phyloP scores from a whole-genome alignment of 768 basidiomycete genomes.

The Neoboletus brunneissimus region DNA sequence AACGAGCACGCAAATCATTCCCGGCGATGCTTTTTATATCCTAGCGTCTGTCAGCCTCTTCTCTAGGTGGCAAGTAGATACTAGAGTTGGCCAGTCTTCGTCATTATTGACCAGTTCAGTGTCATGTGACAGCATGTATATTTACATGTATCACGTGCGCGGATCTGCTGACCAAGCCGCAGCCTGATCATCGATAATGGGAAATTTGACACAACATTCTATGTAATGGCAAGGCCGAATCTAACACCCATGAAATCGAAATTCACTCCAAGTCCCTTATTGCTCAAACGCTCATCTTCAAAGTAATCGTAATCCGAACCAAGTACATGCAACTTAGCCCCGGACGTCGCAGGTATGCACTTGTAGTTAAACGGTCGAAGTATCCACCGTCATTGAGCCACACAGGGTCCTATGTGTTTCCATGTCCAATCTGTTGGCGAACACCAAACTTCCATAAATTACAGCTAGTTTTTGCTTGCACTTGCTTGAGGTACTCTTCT shows the following conservation, averaged over 20 bases:
- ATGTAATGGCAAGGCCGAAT: no score
- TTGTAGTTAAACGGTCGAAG: neutral
- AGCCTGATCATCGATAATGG: neutral
- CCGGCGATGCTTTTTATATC: conserved; percentile 17
- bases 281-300: no score
- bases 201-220: no score
- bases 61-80: neutral
- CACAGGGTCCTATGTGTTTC: neutral
- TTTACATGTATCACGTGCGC: conserved; percentile 9
- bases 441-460: neutral
- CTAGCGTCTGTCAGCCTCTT: conserved; percentile 15
- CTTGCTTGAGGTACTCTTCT: neutral
- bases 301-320: neutral
- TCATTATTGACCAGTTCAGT: neutral
- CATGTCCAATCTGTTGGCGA: no score
- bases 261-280: neutral
- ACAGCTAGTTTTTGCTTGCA: no score
- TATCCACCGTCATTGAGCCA: neutral
- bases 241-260: neutral
- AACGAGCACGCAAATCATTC: conserved; percentile 9
- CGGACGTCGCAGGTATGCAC: neutral
- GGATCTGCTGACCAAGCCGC: neutral
- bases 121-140: conserved; percentile 12
- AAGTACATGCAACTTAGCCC: no score
- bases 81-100: neutral